Conservation (phyloP, 306 rosid species). For the Corylus avellana region DNA sequence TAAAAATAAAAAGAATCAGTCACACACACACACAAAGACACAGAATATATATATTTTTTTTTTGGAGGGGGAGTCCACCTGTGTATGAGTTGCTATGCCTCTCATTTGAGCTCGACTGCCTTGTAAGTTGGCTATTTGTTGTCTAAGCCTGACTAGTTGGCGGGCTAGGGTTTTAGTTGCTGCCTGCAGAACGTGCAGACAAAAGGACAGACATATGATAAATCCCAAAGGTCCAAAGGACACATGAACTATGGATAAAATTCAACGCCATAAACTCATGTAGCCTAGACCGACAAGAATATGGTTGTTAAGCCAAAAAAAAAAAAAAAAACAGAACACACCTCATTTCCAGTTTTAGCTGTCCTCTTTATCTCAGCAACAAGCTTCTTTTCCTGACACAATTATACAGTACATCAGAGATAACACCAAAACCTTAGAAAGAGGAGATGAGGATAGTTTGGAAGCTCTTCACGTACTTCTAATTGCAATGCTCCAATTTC, state of each 20-base stretch:
- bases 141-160: slow-evolving; percentile 91
- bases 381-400: slow-evolving; percentile 81
- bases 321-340: slow-evolving; percentile 31
- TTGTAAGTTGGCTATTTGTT: slow-evolving; percentile 92
- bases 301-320: slow-evolving; percentile 6
- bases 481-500: slow-evolving; percentile 89
- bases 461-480: slow-evolving; percentile 65
- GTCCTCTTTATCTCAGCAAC: slow-evolving; percentile 97
- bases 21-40: background rate
- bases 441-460: background rate
- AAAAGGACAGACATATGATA: slow-evolving; percentile 5
- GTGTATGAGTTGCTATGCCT: slow-evolving; percentile 98
- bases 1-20: background rate
- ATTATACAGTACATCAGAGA: slow-evolving; percentile 32
- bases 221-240: background rate
- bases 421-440: slow-evolving; percentile 11
- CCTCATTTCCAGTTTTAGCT: slow-evolving; percentile 96
- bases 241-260: slow-evolving; percentile 3
- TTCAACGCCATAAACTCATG: background rate
- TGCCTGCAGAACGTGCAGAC: slow-evolving; percentile 48
- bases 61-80: slow-evolving; percentile 44
- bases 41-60: no score
- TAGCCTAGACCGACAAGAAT: background rate
- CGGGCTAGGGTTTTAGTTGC: slow-evolving; percentile 94
- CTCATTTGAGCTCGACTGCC: slow-evolving; percentile 99